Conservation (phyloP, 2,329 filamentous ascomycete genomes). For the Colletotrichum eremochloae region DNA sequence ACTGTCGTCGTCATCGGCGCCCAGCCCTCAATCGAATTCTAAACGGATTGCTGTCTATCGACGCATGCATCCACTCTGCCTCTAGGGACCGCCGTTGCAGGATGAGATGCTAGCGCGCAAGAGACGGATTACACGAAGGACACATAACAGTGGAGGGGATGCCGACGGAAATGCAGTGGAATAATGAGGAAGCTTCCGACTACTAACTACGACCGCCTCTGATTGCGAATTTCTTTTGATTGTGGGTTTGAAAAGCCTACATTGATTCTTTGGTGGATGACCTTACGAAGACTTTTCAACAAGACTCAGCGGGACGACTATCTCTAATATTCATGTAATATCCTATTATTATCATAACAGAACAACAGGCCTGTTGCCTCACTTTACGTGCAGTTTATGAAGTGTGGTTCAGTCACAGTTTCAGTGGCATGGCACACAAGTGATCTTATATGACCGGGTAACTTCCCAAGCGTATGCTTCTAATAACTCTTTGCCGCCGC, state of each 20-base stretch:
- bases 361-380: background rate
- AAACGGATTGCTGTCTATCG: background rate
- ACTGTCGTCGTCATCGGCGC: constrained; percentile 5
- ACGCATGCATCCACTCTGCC: background rate
- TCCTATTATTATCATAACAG: background rate
- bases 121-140: background rate
- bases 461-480: too few relatives aligned
- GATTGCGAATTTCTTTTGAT: background rate
- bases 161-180: background rate
- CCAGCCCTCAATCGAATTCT: constrained; percentile 11
- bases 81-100: too few relatives aligned
- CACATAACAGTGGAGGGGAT: too few relatives aligned
- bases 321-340: background rate
- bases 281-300: constrained; percentile 7
- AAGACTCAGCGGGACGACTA: constrained; percentile 1
- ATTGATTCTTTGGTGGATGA: constrained; percentile 19
- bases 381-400: background rate
- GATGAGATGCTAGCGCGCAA: background rate
- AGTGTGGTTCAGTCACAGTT: background rate
- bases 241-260: background rate
- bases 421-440: background rate
- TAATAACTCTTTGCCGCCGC: too few relatives aligned
- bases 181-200: background rate
- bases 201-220: background rate
- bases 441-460: too few relatives aligned